phyloP scores from a whole-genome alignment of 257 asterid species.

The Apocynum venetum region DNA sequence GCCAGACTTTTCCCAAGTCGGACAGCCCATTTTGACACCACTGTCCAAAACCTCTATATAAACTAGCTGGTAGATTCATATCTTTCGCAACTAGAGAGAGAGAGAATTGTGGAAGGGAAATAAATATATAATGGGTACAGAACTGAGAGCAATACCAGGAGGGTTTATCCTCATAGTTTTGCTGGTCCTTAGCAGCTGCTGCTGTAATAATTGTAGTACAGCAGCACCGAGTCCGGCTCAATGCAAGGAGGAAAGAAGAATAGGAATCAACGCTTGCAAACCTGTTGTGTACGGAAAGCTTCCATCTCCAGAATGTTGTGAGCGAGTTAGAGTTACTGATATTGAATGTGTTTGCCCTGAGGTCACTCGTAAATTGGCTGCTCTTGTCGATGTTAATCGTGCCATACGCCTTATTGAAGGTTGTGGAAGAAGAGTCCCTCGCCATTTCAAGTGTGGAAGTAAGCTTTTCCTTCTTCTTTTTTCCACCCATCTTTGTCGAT shows the following conservation, averaged over 20 bases:
- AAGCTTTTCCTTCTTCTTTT: neutral
- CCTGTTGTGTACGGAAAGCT: slow-evolving; percentile 20
- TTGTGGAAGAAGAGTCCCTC: slow-evolving; percentile 31
- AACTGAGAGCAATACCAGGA: neutral
- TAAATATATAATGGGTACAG: too few species aligned
- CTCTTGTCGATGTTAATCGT: slow-evolving; percentile 20
- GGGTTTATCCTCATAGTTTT: neutral
- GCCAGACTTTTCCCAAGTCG: too few species aligned
- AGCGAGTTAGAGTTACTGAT: slow-evolving; percentile 14
- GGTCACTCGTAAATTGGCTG: slow-evolving; percentile 25
- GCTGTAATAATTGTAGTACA: neutral
- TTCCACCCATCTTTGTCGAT: too few species aligned
- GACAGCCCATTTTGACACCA: too few species aligned
- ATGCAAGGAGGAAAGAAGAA: slow-evolving; percentile 17
- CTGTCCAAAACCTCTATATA: too few species aligned
- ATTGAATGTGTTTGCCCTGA: slow-evolving; percentile 22
- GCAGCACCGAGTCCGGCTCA: slow-evolving; percentile 12
- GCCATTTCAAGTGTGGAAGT: slow-evolving; percentile 35
- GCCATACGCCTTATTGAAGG: slow-evolving; percentile 19
- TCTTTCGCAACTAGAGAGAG: too few species aligned
- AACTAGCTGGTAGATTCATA: too few species aligned
- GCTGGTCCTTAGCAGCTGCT: neutral
- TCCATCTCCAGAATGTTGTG: slow-evolving; percentile 22
- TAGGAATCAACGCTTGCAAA: slow-evolving; percentile 22
- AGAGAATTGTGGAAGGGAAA: too few species aligned